These are phyloP conservation scores for Arthrobotrys iridis DNA, from an alignment of 2,329 filamentous ascomycete species.

Conservation along the genomic window DNA sequence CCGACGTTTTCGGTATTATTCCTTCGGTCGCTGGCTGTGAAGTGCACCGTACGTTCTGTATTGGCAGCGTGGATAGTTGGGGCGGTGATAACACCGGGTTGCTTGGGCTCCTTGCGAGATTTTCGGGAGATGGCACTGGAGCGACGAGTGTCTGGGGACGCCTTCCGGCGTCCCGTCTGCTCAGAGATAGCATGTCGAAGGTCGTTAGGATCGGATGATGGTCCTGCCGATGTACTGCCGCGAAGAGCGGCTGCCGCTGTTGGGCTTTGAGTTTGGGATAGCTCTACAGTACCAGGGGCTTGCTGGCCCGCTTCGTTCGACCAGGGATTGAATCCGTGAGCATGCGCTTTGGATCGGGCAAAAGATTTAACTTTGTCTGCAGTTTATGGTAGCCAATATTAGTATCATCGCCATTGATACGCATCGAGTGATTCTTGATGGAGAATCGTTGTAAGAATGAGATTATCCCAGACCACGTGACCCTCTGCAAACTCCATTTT, in stretches of 20 bases:
- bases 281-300: conserved; percentile 48
- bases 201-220: conserved; percentile 14
- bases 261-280: conserved; percentile 29
- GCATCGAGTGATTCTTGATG: background rate
- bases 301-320: conserved; percentile 49
- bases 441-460: background rate
- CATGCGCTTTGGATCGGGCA: conserved; percentile 55
- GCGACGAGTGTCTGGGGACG: conserved; percentile 38
- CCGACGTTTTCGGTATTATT: conserved; percentile 49
- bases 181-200: conserved; percentile 30
- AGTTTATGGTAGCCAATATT: background rate
- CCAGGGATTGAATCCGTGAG: conserved; percentile 55
- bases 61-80: conserved; percentile 35
- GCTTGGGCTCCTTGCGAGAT: background rate
- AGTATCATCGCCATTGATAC: background rate
- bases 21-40: conserved; percentile 34
- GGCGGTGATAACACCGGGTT: background rate
- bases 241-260: conserved; percentile 16
- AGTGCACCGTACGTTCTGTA: conserved; percentile 44
- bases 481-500: background rate
- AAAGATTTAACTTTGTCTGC: conserved; percentile 55
- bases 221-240: conserved; percentile 13
- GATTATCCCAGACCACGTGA: conserved; percentile 8
- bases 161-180: conserved; percentile 34
- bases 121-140: conserved; percentile 20